Base-by-base conservation (phyloP, 208 protist genomes). In the Crithidia brevicula region DNA sequence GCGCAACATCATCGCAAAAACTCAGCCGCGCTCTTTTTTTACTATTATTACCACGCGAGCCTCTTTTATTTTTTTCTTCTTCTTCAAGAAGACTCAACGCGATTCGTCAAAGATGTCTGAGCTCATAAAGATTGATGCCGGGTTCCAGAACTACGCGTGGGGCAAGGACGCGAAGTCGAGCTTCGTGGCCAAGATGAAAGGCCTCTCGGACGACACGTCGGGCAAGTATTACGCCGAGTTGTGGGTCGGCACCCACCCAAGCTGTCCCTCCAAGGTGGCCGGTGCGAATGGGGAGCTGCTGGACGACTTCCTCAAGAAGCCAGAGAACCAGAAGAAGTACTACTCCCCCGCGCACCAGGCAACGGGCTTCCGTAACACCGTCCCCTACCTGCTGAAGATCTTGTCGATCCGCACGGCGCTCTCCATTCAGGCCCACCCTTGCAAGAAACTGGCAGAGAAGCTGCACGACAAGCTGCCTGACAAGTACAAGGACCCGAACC, bases 341-440 rank as follows among this genome's bases (percentile, higher is more conserved):
- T 79, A 94, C 45, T 92, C 88, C 1, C 81, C 76, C 3, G 67
- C 64, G 7, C 83, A 88, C 20, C 82, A 86, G 51, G 43, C 63
- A 18, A 51, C 67, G 3, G 36, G 25, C 45, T 91, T 99, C 51
- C 72, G 73, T 34, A 69, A 81, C 53, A 89, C 75, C 8, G 80
- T 96, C 11, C 98, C 98, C 8, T 99, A 98, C 73, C 81, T 99
- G n/a, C 86, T 99, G 56, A 99, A 99, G 74, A 85, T 98, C 16
- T 86, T 99, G 9, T 98, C 95, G 27, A 96, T 99, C 34, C 57
- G 88, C 40, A 97, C 94, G 46, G 96, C 98, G 16, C 88, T 99
- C 1, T 99, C 97, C 28, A 98, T 99, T 66, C 98, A 99, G 86
- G 96, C 98, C 5, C 98, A 99, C 81, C 98, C 98, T 11, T 91